Evolutionary conservation across 352 stramenopile species (phyloP).

Genomic region (Phytophthora sojae): DNA sequence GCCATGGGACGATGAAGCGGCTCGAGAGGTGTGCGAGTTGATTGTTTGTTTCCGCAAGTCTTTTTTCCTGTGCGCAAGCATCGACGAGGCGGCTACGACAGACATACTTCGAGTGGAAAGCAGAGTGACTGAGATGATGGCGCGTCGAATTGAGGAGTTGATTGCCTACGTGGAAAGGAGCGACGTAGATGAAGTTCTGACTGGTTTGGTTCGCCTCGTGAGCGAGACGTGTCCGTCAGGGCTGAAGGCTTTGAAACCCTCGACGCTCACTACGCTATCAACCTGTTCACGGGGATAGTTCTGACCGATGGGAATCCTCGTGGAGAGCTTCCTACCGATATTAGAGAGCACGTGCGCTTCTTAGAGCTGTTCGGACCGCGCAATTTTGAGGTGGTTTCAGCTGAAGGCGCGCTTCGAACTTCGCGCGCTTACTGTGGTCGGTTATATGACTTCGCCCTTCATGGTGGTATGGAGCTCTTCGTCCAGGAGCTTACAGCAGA

Average conservation of each 20-base stretch:
- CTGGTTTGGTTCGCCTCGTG: conserved; percentile 36
- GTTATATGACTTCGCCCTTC: conserved; percentile 49
- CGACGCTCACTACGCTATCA: conserved; percentile 44
- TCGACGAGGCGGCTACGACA: conserved; percentile 27
- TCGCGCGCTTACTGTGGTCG: conserved; percentile 23
- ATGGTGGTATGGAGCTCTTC: conserved; percentile 28
- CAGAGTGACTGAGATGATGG: conserved; percentile 49
- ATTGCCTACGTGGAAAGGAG: conserved; percentile 15
- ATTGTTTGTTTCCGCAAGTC: conserved; percentile 54
- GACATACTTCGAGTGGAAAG: conserved; percentile 25
- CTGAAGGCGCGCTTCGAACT: conserved; percentile 42
- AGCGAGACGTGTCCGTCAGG: conserved; percentile 26
- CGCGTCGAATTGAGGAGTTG: conserved; percentile 28
- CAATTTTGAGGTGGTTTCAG: conserved; percentile 60
- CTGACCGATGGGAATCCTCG: conserved; percentile 49
- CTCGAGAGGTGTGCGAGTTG: conserved; percentile 51
- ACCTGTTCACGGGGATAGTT: conserved; percentile 54
- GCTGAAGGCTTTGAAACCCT: conserved; percentile 33
- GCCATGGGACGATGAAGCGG: conserved; percentile 16
- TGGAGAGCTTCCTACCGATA: conserved; percentile 39
- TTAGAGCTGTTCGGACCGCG: conserved; percentile 43
- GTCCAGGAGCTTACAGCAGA: conserved; percentile 40
- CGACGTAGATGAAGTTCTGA: conserved; percentile 12
- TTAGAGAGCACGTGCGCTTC: conserved; percentile 46
- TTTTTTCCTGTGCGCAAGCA: conserved; percentile 26